A percentile compares a stretch with the other conserved stretches of the same genome.
Conservation (phyloP, 805 yeast genomes). For the Candida maesae region DNA sequence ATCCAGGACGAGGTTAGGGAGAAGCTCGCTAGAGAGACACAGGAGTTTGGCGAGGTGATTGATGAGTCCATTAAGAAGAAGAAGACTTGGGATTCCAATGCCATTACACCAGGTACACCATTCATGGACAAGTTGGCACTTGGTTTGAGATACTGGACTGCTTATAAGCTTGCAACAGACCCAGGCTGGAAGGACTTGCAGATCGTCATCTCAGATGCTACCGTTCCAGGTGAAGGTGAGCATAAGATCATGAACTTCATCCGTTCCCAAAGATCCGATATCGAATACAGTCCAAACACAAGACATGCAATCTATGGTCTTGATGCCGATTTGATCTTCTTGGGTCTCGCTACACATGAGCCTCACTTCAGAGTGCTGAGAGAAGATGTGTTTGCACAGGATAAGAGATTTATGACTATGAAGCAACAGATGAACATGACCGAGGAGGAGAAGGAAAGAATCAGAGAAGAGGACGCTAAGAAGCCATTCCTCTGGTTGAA, state of each 20-base stretch:
- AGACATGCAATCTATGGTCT: constrained; percentile 95
- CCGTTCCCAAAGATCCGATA: constrained; percentile 82
- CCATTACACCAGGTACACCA: constrained; percentile 96
- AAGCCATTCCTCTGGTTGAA: constrained; percentile 96
- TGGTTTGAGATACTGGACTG: constrained; percentile 81
- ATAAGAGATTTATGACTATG: constrained; percentile 36
- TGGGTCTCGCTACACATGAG: constrained; percentile 96
- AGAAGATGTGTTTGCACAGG: constrained; percentile 92
- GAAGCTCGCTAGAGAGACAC: constrained; percentile 32
- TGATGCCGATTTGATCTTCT: constrained; percentile 95
- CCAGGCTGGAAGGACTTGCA: constrained; percentile 78
- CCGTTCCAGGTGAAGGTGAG: constrained; percentile 98
- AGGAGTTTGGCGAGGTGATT: constrained; percentile 53
- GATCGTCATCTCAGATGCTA: constrained; percentile 84
- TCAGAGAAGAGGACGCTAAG: constrained; percentile 35
- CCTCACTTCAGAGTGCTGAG: constrained; percentile 92
- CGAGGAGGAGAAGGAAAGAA: constrained; percentile 46
- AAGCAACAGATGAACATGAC: constrained; percentile 54
- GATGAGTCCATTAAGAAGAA: constrained; percentile 73
- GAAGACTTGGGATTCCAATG: constrained; percentile 82
- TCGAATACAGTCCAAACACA: constrained; percentile 87
- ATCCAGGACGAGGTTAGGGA: constrained; percentile 70
- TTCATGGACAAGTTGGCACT: constrained; percentile 87
- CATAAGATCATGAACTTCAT: constrained; percentile 96
- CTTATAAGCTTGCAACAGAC: constrained; percentile 83